These are phyloP conservation scores for Juglanconis sp. DNA, from an alignment of 2,329 filamentous ascomycete species.

Conservation along the genomic window DNA sequence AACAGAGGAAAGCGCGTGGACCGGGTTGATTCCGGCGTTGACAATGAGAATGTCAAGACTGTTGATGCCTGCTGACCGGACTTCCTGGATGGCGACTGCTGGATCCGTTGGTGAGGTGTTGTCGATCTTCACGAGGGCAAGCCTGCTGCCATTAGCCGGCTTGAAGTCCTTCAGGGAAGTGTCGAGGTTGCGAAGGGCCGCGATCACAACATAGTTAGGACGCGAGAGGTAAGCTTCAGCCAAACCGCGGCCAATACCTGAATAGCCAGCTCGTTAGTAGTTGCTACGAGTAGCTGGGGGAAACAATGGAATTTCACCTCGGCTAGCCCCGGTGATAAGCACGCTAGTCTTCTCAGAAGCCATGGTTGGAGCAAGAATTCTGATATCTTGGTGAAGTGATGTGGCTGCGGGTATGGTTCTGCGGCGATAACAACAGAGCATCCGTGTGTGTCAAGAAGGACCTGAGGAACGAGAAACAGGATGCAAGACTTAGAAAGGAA, in stretches of 20 bases:
- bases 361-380: too few species aligned
- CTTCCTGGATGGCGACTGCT: not conserved
- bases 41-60: not conserved
- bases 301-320: too few species aligned
- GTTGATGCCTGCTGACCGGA: conserved; percentile 9
- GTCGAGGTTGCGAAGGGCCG: conserved; percentile 14
- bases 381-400: too few species aligned
- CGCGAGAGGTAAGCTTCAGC: conserved; percentile 14
- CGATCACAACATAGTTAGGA: conserved; percentile 20
- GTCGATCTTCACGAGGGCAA: not conserved
- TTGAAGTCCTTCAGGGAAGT: not conserved
- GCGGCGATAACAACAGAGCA: too few species aligned
- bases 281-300: too few species aligned
- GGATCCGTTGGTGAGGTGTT: not conserved
- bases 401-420: too few species aligned
- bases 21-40: not conserved
- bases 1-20: not conserved
- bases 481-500: too few species aligned
- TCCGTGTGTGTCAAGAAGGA: too few species aligned
- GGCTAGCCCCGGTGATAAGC: too few species aligned
- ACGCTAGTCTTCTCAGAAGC: too few species aligned
- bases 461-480: too few species aligned
- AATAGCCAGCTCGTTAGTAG: too few species aligned
- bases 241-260: conserved; percentile 18
- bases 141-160: not conserved